These are phyloP conservation scores for Conoideocrella luteorostrata DNA, from an alignment of 2,329 filamentous ascomycete species.

Conservation along the genomic window DNA sequence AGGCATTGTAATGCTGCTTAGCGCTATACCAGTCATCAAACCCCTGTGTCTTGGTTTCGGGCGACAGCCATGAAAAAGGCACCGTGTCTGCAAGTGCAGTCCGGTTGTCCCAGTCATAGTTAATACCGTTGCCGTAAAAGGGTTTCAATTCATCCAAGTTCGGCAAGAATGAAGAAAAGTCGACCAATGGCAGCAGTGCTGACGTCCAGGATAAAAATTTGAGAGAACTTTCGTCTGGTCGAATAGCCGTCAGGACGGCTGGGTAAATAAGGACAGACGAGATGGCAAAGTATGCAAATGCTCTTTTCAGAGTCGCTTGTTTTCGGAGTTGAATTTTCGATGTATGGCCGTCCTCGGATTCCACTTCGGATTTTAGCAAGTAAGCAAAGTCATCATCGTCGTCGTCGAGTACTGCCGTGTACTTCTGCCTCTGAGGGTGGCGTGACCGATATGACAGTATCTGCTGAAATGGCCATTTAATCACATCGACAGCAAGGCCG, in stretches of 20 bases:
- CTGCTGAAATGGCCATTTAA: conserved; percentile 16
- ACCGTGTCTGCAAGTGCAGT: conserved; percentile 19
- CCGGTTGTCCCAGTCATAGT: conserved; percentile 19
- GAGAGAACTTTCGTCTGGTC: conserved; percentile 22
- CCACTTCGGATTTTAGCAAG: not conserved
- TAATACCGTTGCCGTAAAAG: conserved; percentile 14
- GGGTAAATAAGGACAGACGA: conserved; percentile 6
- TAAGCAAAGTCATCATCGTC: not conserved
- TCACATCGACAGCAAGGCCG: conserved; percentile 17
- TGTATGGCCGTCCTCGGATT: not conserved
- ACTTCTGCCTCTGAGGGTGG: not conserved
- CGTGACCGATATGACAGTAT: conserved; percentile 1
- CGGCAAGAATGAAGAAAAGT: conserved; percentile 20
- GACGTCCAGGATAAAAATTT: conserved; percentile 28
- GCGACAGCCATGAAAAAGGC: conserved; percentile 20
- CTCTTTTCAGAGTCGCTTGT: not conserved
- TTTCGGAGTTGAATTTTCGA: not conserved
- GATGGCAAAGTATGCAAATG: not conserved
- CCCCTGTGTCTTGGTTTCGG: conserved; percentile 11
- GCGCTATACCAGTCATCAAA: conserved; percentile 19
- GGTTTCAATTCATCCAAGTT: conserved; percentile 18
- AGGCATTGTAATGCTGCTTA: conserved; percentile 27
- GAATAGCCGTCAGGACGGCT: conserved; percentile 13
- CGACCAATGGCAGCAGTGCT: conserved; percentile 24
- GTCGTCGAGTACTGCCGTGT: not conserved